Base-by-base conservation (phyloP, 140 eudicot species). In the Stevia rebaudiana region DNA sequence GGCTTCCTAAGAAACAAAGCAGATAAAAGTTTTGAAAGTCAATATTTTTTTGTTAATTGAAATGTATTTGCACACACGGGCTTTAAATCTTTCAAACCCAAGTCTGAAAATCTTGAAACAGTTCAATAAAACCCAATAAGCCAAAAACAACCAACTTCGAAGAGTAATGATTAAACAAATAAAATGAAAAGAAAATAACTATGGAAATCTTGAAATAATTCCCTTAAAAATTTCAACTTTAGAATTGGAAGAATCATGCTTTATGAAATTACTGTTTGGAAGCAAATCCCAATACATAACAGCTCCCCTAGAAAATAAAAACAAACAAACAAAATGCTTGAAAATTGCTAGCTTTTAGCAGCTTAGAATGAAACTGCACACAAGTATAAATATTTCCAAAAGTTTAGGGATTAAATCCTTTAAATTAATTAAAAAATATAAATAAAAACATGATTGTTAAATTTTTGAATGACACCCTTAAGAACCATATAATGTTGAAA, bases 111-210 rank as follows among this genome's bases (percentile, higher is more conserved):
- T 52, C 31, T 43, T 9, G 41, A 63, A n/a, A 28, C 11, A 48
- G 18, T 28, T n/a, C 24, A 30, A 18, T 17, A 8, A 25, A 61
- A 21, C 67, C 11, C 10, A 63, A 17, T 47, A n/a, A 41, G 17
- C 40, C 23, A 41, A 11, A 64, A 46, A 22, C 47, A 47, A 8
- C 35, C 37, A 65, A 48, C 36, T 48, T 48, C 28, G 7, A 48
- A 31, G 44, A 47, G n/a, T 22, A 33, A 35, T 2, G 12, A 47
- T 17, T 18, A 11, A 65, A 11, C 49, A 59, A 59, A 65, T n/a
- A 49, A 65, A 35, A 49, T 11, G 37, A 17, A 51, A 67, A 67
- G 41, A 49, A 66, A 15, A 37, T 6, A 5, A 11, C 56, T 59
- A 35, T 22, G 18, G 21, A 30, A 31, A 65, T n/a, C 60, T 41